Base-by-base conservation (phyloP, 2,329 filamentous ascomycete species). In the Lachnum nothofagi region DNA sequence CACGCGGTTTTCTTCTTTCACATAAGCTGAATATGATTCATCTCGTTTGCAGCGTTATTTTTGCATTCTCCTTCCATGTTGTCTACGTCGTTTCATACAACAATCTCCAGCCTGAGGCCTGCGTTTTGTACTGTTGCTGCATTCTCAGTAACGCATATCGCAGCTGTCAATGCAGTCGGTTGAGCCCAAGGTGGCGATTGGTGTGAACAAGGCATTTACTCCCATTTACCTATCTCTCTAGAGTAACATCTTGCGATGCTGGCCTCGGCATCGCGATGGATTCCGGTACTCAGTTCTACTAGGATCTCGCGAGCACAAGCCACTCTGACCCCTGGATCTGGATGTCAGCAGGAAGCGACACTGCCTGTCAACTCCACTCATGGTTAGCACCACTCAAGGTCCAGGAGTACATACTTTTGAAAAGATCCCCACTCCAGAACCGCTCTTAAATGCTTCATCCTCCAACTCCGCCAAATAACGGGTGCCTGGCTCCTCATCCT, bases 291-390 rank as follows among this genome's bases (percentile, higher is more conserved):
- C 19, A 12, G 42, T 49, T 44, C 46, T 54, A 35, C 39, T 9
- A 34, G 20, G 43, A 42, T 43, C 42, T 37, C 17, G 19, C 5
- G 19, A 17, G 16, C 16, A 5, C 23, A 45, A 44, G 46, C 49
- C 46, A 49, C 49, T 49, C 48, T 48, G 34, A 50, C 39, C 16
- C 39, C 51, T 53, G 48, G 46, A 51, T 49, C 44, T 49, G 49
- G 38, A 51, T 25, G 47, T 56, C 53, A 56, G 51, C 53, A 48
- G 31, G 44, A 54, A 49, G 35, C 43, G 37, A 54, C n/a, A 46
- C 20, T 24, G 12, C 20, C 44, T 16, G 22, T 37, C 14, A 39
- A 16, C 14, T 41, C 39, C 41, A 43, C 12, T n/a, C 24, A 43
- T 40, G 16, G 25, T 17, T 20, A 27, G 27, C 14, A 25, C 24